Evolutionary conservation across 2,329 filamentous ascomycete species (phyloP).

Genomic region (Pezicula radicicola): DNA sequence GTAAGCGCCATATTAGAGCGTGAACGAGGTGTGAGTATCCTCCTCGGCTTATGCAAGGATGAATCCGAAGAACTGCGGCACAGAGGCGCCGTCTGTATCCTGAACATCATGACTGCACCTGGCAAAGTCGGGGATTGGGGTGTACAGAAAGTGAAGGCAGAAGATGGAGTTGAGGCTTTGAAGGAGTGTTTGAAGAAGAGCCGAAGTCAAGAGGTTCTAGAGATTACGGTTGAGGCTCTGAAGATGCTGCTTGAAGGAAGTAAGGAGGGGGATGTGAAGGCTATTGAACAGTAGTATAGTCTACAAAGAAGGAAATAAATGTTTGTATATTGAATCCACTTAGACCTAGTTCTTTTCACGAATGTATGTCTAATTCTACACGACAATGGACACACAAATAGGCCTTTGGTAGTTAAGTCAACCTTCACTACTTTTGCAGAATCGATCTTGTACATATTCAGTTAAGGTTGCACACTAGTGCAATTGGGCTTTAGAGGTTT

Average conservation of each 20-base stretch:
- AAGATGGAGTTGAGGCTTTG: constrained; percentile 64
- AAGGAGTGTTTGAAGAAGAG: constrained; percentile 69
- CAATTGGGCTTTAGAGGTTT: no score
- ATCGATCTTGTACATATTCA: no score
- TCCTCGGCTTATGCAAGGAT: constrained; percentile 79
- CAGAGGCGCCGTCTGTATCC: constrained; percentile 71
- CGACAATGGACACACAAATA: no score
- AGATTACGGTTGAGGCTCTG: constrained; percentile 68
- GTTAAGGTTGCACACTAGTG: no score
- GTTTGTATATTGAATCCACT: not conserved
- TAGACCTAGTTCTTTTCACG: not conserved
- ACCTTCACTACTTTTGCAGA: no score
- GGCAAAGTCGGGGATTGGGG: constrained; percentile 63
- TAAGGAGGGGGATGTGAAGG: not conserved
- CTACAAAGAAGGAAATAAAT: not conserved
- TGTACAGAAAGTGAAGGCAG: constrained; percentile 55
- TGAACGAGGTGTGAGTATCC: constrained; percentile 68
- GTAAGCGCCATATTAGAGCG: constrained; percentile 68
- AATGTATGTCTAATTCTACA: no score
- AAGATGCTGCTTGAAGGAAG: constrained; percentile 42
- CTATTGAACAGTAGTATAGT: not conserved
- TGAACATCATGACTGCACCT: constrained; percentile 68
- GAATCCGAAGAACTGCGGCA: constrained; percentile 65
- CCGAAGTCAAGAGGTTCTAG: constrained; percentile 65
- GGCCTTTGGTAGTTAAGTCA: no score